phyloP scores from a whole-genome alignment of 2,329 filamentous ascomycete genomes.

The Drechmeria coniospora region DNA sequence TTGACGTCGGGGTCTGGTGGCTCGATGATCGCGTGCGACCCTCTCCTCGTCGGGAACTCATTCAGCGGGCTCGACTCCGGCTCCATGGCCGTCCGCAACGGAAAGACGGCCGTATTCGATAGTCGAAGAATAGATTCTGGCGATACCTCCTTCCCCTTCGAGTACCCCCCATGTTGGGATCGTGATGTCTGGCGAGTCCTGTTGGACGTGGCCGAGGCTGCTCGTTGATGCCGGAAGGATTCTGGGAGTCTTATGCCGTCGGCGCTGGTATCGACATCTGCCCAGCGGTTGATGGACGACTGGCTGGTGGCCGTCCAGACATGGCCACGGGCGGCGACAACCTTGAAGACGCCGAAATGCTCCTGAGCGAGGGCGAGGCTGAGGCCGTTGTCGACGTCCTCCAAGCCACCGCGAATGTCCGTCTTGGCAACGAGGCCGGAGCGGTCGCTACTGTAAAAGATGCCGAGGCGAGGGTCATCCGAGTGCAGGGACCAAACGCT shows the following conservation, averaged over 20 bases:
- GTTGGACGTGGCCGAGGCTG: constrained; percentile 26
- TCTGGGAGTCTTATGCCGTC: constrained; percentile 54
- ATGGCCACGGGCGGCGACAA: constrained; percentile 55
- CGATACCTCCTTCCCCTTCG: constrained; percentile 57
- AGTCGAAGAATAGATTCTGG: constrained; percentile 65
- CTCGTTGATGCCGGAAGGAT: constrained; percentile 31
- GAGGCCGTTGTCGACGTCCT: constrained; percentile 65
- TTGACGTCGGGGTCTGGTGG: constrained; percentile 22
- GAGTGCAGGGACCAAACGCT: constrained; percentile 95
- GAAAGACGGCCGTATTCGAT: constrained; percentile 71
- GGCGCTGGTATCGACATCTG: constrained; percentile 64
- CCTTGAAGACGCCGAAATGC: constrained; percentile 62
- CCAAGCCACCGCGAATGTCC: constrained; percentile 58
- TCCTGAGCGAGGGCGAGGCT: constrained; percentile 88
- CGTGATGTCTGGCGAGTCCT: constrained; percentile 19
- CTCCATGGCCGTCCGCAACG: constrained; percentile 36
- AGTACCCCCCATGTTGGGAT: constrained; percentile 20
- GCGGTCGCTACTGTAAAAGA: constrained; percentile 91
- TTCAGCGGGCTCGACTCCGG: constrained; percentile 38
- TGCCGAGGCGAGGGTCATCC: constrained; percentile 64
- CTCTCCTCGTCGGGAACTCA: constrained; percentile 24
- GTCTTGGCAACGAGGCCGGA: constrained; percentile 93
- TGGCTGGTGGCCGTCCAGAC: constrained; percentile 84
- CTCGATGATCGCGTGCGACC: constrained; percentile 15
- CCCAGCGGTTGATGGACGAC: constrained; percentile 87